These are phyloP conservation scores for Halophytophthora batemanensis DNA, from an alignment of 352 stramenopile species.

Conservation along the genomic window DNA sequence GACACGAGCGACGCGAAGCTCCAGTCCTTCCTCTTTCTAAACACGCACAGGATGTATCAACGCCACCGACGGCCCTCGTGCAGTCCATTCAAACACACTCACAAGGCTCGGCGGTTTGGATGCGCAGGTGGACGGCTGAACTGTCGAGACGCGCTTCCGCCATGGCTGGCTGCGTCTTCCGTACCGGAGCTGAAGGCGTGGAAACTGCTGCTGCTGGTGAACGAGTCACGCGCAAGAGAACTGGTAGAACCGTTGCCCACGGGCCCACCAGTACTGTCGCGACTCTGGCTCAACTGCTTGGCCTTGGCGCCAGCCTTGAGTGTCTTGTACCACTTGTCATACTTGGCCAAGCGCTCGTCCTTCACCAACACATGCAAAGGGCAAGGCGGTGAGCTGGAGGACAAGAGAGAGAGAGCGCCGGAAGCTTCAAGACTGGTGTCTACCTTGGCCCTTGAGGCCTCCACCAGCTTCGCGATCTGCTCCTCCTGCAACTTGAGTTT, in stretches of 20 bases:
- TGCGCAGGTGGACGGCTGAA: slow-evolving; percentile 55
- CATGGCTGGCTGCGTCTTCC: slow-evolving; percentile 14
- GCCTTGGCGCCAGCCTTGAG: slow-evolving; percentile 81
- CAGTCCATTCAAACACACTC: slow-evolving; percentile 1
- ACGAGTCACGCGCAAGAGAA: slow-evolving; percentile 42
- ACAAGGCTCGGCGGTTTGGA: slow-evolving; percentile 62
- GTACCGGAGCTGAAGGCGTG: slow-evolving; percentile 29
- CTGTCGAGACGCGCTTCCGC: slow-evolving; percentile 17
- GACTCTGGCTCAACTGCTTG: slow-evolving; percentile 70
- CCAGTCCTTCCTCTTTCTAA: too few relatives aligned
- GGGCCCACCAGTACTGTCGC: slow-evolving; percentile 26
- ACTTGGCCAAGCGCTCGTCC: slow-evolving; percentile 76
- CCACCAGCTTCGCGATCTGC: slow-evolving; percentile 57
- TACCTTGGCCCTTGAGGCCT: slow-evolving; percentile 43
- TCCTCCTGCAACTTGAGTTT: slow-evolving; percentile 49
- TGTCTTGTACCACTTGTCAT: slow-evolving; percentile 86
- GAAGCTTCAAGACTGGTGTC: background rate
- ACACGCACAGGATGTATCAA: too few relatives aligned
- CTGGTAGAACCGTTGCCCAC: slow-evolving; percentile 8
- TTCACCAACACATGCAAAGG: slow-evolving; percentile 8
- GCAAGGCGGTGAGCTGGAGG: background rate
- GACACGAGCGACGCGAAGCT: too few relatives aligned
- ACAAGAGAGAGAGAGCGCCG: slow-evolving; percentile 1
- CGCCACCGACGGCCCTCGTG: too few relatives aligned
- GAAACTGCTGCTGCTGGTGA: slow-evolving; percentile 70